Base-by-base conservation (phyloP, 371 early-diverging fungal genomes). In the Mucor velutinosus region DNA sequence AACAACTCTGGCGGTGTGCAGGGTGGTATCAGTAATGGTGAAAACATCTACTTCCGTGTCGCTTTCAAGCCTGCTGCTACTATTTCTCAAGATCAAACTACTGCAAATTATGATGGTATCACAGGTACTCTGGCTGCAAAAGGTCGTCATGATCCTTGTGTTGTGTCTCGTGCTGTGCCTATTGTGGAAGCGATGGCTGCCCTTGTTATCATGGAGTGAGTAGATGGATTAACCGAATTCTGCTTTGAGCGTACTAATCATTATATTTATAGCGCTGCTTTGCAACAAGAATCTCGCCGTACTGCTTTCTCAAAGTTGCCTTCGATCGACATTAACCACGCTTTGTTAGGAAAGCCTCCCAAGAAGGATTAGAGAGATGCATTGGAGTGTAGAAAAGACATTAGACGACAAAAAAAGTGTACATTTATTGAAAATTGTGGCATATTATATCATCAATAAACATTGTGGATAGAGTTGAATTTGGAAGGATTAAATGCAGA, bases 181-280 rank as follows among this genome's bases (percentile, higher is more conserved):
- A 99, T 99, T 71, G 98, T 99, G 39, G 99, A 97, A 83, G 84
- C 96, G 14, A 99, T 99, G 99, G 95, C 99, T 12, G 87, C 96
- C 0, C 76, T 97, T 61, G 94, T 91, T 35, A 81, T 97, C 47
- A 97, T 97, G 94, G 99, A 99, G 89, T 90, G 81, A 67, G 87
- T 86, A 12, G 51, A 43, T 7, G n/a, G 15, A n/a, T 43, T 14
- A 6, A 43, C 15, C 15, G 7, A 14, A 7, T 5, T 6, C 45
- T 43, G 45, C 15, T n/a, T 0, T 43, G 45, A n/a, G 45, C 15
- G 2, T 43, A 43, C 49, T 49, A 21, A 49, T 49, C 7, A 30
- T 55, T 2, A 53, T 62, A 37, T 32, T 35, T 58, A 14, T 73
- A 87, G 87, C 74, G 85, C 87, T 17, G 76, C 83, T 14, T 65